These are phyloP conservation scores for Lepidium aucheri DNA, from an alignment of 345 rosid genomes.

Conservation along the genomic window DNA sequence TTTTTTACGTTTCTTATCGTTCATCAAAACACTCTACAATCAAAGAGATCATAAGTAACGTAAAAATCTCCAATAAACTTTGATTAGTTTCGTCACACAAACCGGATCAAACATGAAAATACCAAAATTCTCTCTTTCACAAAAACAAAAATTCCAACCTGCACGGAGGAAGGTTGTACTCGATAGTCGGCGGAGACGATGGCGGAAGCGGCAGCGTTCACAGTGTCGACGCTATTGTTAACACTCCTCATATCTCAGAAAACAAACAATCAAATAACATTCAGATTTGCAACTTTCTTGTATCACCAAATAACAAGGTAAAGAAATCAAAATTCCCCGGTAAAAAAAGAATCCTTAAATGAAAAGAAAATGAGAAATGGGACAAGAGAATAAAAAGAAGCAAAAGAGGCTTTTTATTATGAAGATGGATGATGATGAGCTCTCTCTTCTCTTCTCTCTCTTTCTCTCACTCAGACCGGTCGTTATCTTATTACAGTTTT, in stretches of 20 bases:
- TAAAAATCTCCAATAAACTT: not conserved
- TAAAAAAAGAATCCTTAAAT: not conserved
- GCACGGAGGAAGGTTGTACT: constrained; percentile 48
- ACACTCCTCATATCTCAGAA: constrained; percentile 43
- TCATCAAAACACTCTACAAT: no score
- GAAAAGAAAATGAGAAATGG: not conserved
- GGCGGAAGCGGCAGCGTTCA: constrained; percentile 92
- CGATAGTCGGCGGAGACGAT: constrained; percentile 85
- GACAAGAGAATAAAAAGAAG: not conserved
- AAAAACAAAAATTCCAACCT: constrained; percentile 36
- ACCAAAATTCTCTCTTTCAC: not conserved
- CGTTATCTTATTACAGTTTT: constrained; percentile 50
- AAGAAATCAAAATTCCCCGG: not conserved
- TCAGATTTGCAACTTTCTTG: not conserved
- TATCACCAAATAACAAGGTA: not conserved
- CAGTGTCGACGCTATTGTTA: constrained; percentile 57
- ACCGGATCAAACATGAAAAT: not conserved
- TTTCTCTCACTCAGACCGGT: constrained; percentile 26
- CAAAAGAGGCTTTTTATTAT: not conserved
- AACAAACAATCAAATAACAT: constrained; percentile 14
- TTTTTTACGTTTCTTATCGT: not conserved
- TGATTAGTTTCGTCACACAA: not conserved
- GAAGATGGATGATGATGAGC: constrained; percentile 4
- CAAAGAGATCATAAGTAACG: not conserved
- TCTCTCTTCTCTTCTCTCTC: not conserved